Percentiles rank a stretch among this genome's conserved stretches.
Evolutionary conservation across 371 early-diverging fungal genomes (phyloP).

Genomic region (Haplosporangium sp.): DNA sequence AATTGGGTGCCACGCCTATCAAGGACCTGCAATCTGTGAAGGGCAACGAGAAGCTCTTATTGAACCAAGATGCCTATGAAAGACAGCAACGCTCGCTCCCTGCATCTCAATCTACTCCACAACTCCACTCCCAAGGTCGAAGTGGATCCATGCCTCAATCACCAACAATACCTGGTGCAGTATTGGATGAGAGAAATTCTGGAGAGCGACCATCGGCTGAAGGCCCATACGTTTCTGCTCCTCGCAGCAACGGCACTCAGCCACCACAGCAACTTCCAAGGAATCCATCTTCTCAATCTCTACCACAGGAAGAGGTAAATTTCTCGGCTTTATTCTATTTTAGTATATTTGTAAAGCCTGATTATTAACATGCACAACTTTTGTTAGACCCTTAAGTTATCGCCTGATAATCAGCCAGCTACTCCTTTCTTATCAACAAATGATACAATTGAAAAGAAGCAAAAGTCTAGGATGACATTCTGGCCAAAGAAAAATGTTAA

Average conservation of each 20-base stretch:
- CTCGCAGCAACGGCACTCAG: slow-evolving; percentile 18
- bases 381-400: slow-evolving; percentile 1
- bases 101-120: slow-evolving; percentile 24
- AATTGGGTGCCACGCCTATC: slow-evolving; percentile 46
- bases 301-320: slow-evolving; percentile 41
- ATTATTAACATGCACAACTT: background rate
- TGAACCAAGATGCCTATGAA: slow-evolving; percentile 46
- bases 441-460: slow-evolving; percentile 52
- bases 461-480: slow-evolving; percentile 56
- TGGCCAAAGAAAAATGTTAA: slow-evolving; percentile 50
- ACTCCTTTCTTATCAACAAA: slow-evolving; percentile 14
- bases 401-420: slow-evolving; percentile 24
- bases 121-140: slow-evolving; percentile 24
- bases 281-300: slow-evolving; percentile 40
- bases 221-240: slow-evolving; percentile 17
- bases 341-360: too few relatives aligned
- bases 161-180: slow-evolving; percentile 21
- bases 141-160: slow-evolving; percentile 28
- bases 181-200: slow-evolving; percentile 27
- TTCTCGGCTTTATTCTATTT: background rate
- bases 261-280: slow-evolving; percentile 22
- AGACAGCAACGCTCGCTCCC: slow-evolving; percentile 45
- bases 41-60: slow-evolving; percentile 41
- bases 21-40: slow-evolving; percentile 42
- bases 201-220: slow-evolving; percentile 24